Conservation (phyloP, 1,284 basidiomycete species). For the Golubevia sp. region DNA sequence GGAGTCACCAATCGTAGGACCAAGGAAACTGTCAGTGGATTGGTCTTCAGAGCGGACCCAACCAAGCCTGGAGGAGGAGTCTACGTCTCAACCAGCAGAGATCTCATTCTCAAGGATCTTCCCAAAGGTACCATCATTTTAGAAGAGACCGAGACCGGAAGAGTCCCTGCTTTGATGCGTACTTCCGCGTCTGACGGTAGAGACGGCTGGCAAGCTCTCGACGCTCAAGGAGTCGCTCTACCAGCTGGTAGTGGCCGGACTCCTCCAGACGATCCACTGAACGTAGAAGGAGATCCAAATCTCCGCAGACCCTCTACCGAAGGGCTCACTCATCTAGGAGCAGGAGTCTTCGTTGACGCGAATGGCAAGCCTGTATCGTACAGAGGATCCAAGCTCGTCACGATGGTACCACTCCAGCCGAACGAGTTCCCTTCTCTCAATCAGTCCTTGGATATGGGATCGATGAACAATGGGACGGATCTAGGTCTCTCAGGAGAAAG, state of each 20-base stretch:
- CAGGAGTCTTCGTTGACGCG: conserved; percentile 34
- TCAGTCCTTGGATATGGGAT: not conserved
- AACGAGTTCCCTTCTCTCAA: conserved; percentile 3
- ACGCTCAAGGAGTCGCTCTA: not conserved
- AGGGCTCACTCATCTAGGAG: conserved; percentile 35
- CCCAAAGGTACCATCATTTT: conserved; percentile 71
- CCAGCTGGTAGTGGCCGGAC: not conserved
- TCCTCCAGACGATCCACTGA: not conserved
- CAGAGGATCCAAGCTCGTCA: conserved; percentile 31
- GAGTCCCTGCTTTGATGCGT: conserved; percentile 30
- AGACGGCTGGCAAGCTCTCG: not conserved
- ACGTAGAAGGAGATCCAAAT: not conserved
- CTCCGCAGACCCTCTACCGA: not conserved
- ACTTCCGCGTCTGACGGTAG: conserved; percentile 8
- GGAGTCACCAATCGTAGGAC: conserved; percentile 62
- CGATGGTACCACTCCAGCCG: conserved; percentile 28
- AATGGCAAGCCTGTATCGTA: conserved; percentile 31
- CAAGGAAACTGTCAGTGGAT: conserved; percentile 63
- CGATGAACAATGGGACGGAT: not conserved
- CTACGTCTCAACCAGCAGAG: conserved; percentile 69
- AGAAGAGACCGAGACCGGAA: conserved; percentile 62
- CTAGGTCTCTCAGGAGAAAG: not conserved
- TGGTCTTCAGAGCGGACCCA: conserved; percentile 69
- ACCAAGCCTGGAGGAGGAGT: conserved; percentile 78
- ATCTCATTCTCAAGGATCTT: conserved; percentile 69